These are phyloP conservation scores for Lojkania enalia DNA, from an alignment of 2,329 filamentous ascomycete species.

Conservation along the genomic window DNA sequence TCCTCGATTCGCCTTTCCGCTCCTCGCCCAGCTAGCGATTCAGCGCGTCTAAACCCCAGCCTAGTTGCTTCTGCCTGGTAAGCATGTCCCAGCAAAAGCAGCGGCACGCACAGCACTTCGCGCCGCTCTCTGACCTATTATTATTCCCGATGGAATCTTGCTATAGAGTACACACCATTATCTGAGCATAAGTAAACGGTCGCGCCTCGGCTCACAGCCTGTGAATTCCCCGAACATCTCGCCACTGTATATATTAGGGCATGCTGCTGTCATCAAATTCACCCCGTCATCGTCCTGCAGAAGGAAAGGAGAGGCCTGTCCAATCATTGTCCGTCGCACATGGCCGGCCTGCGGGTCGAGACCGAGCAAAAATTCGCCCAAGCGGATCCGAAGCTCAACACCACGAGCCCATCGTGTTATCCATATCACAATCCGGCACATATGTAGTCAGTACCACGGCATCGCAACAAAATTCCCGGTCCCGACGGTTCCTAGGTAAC, in stretches of 20 bases:
- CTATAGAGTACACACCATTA: too few relatives aligned
- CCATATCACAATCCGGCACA: too few relatives aligned
- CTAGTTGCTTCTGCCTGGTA: background rate
- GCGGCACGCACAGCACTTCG: too few relatives aligned
- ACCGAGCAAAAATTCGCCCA: background rate
- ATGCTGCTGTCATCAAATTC: background rate
- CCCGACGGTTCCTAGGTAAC: conserved; percentile 1
- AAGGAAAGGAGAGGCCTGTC: background rate
- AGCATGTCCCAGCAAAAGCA: conserved; percentile 1
- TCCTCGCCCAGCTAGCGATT: too few relatives aligned
- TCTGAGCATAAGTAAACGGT: too few relatives aligned
- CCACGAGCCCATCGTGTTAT: background rate
- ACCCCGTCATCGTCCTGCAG: background rate
- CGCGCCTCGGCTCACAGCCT: background rate
- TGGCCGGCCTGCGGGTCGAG: background rate
- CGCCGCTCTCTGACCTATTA: too few relatives aligned
- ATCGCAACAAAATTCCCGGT: background rate
- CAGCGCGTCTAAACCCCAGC: too few relatives aligned
- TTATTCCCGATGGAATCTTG: too few relatives aligned
- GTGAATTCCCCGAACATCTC: background rate
- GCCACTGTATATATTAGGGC: background rate
- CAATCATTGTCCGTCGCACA: background rate
- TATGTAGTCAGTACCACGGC: background rate
- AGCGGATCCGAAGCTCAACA: background rate
- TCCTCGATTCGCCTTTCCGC: background rate